These are phyloP conservation scores for Bipolaris bicolor DNA, from an alignment of 2,329 filamentous ascomycete species.

Conservation along the genomic window DNA sequence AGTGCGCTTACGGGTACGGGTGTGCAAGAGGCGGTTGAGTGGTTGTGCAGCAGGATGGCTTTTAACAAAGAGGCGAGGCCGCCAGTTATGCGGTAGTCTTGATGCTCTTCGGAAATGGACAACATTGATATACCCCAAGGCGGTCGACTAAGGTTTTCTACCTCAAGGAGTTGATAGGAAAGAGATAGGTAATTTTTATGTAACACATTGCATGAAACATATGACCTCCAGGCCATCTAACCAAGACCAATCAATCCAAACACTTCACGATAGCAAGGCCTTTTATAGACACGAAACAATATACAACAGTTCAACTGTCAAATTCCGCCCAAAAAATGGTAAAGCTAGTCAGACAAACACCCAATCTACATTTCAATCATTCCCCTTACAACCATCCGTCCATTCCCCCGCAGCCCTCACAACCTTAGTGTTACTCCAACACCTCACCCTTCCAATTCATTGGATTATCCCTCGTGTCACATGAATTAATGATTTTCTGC, in stretches of 20 bases:
- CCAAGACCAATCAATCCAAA: background rate
- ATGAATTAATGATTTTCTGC: conserved; percentile 3
- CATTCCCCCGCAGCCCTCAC: no score
- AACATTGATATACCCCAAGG: conserved; percentile 11
- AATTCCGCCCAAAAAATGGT: background rate
- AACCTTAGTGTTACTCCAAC: no score
- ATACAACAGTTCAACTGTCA: background rate
- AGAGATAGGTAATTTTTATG: background rate
- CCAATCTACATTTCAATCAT: background rate
- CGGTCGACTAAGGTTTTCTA: background rate
- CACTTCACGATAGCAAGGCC: background rate
- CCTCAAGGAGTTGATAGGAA: background rate
- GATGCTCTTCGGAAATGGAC: background rate
- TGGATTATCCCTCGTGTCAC: conserved; percentile 3
- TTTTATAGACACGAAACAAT: background rate
- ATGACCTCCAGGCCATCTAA: background rate
- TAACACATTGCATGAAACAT: background rate
- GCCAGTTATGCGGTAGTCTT: conserved; percentile 79
- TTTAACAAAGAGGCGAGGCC: conserved; percentile 96
- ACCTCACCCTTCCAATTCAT: no score
- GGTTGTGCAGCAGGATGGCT: conserved; percentile 87
- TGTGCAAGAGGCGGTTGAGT: conserved; percentile 95
- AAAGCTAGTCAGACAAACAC: background rate
- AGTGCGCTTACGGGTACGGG: conserved; percentile 85
- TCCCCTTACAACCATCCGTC: background rate